Evolutionary conservation across 768 basidiomycete genomes (phyloP), one percentile per base, ranked within the genome.

Genomic region (Cystobasidium ongulense): DNA sequence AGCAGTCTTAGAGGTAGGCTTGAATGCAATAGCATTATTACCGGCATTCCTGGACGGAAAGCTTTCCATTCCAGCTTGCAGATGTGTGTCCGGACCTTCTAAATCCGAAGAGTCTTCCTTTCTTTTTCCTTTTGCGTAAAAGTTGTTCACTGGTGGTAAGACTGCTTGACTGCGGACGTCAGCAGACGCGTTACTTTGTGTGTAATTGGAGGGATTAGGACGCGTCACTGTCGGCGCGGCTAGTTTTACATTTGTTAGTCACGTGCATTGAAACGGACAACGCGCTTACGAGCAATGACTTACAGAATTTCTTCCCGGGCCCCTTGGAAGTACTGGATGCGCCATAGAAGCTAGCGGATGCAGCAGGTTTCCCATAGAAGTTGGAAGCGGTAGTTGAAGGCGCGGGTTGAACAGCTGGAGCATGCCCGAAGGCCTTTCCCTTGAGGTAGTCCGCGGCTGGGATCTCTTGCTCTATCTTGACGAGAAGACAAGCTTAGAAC

Each of bases 1-100:
- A 67, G 68, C 17, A 70, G 64, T 53, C 76, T 78, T 25, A 75
- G 78, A 25, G 76, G 4, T 59, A 4, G 29, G 50, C 21, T 7
- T 50, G 29, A 46, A 36, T 25, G 17, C 23, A 15, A n/a, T 35
- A 11, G 31, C 29, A 27, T 27, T 29, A 2, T 27, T 35, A 27
- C 25, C 13, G 27, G 11, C 35, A 33, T 43, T 43, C 33, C 66
- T 63, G 21, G 11, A 52, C 21, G 46, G 43, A 33, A 52, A 65
- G 35, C 27, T 52, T 23, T 29, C 39, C 27, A 38, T 67, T 15
- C 70, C 70, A 29, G 46, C 70, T 41, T 25, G 41, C 52, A 52
- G n/a, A n/a, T 35, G 33, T 11, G 63, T 25, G 41, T 64, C 57
- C 25, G 57, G 57, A 23, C 57, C 57, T 35, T 59, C 57, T 35